Percentiles rank a stretch among this genome's conserved stretches.
Conservation (phyloP, 2,329 filamentous ascomycete species). For the Lomentospora prolificans region DNA sequence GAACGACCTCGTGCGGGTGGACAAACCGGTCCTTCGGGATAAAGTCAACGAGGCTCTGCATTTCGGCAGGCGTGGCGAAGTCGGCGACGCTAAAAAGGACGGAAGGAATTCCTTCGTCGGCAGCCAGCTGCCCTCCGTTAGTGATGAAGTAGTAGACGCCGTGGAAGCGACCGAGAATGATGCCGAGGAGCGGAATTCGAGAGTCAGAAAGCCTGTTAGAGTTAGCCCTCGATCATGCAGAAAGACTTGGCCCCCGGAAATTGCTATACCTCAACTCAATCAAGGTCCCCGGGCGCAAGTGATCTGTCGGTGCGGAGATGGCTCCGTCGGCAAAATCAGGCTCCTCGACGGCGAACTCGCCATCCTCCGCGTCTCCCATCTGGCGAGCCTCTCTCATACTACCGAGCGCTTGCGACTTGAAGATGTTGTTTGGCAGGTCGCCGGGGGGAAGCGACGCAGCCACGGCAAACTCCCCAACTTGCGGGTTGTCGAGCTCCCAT, state of each 20-base stretch:
- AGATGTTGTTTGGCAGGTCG: constrained; percentile 6
- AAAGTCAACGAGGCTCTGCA: constrained; percentile 23
- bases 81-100: constrained; percentile 37
- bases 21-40: constrained; percentile 11
- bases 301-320: not conserved
- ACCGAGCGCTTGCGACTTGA: constrained; percentile 4
- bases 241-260: not conserved
- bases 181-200: constrained; percentile 36
- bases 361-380: not conserved
- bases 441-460: constrained; percentile 7
- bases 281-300: constrained; percentile 8
- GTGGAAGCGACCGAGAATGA: constrained; percentile 43
- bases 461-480: constrained; percentile 1
- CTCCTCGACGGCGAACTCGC: not conserved
- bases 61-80: constrained; percentile 31
- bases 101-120: constrained; percentile 29
- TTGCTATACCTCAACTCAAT: constrained; percentile 9
- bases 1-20: constrained; percentile 8
- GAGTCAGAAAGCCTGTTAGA: constrained; percentile 23
- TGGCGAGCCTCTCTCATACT: constrained; percentile 2
- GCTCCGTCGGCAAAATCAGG: not conserved
- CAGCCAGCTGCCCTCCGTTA: constrained; percentile 38
- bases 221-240: constrained; percentile 2
- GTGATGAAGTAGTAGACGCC: constrained; percentile 45
- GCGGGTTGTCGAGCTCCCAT: constrained; percentile 8